Conservation (phyloP, 139 green algal species). For the Picochlorum sp. region DNA sequence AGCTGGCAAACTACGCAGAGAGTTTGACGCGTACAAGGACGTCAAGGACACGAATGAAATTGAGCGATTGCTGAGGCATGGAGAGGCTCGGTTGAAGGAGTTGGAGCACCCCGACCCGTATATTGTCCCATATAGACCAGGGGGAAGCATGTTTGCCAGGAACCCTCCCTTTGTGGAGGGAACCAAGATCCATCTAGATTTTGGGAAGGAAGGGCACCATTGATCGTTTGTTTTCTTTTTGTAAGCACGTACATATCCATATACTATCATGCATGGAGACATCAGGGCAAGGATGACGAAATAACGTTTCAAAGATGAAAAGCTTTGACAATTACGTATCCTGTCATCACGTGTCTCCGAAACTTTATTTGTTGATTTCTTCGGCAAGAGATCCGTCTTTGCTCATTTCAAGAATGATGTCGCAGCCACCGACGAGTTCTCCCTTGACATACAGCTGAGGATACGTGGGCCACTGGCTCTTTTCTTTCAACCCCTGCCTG, state of each 20-base stretch:
- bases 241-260: neutral
- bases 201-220: conserved; percentile 12
- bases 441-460: conserved; percentile 78
- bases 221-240: too few species aligned
- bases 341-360: neutral
- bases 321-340: too few species aligned
- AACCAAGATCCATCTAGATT: conserved; percentile 22
- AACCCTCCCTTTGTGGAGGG: conserved; percentile 36
- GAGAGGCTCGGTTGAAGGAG: conserved; percentile 26
- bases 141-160: conserved; percentile 41
- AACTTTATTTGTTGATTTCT: neutral
- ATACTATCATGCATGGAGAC: neutral
- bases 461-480: conserved; percentile 61
- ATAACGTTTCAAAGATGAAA: too few species aligned
- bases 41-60: conserved; percentile 20
- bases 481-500: conserved; percentile 74
- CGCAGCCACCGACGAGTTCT: conserved; percentile 80
- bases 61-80: conserved; percentile 25
- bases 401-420: conserved; percentile 74
- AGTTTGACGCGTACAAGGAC: conserved; percentile 23
- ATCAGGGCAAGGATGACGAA: neutral
- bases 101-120: conserved; percentile 44
- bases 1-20: conserved; percentile 16
- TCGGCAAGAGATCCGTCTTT: conserved; percentile 29
- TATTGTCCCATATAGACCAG: conserved; percentile 49